Evolutionary conservation across 768 basidiomycete genomes (phyloP).

Genomic region (Pleurotus sapidus): DNA sequence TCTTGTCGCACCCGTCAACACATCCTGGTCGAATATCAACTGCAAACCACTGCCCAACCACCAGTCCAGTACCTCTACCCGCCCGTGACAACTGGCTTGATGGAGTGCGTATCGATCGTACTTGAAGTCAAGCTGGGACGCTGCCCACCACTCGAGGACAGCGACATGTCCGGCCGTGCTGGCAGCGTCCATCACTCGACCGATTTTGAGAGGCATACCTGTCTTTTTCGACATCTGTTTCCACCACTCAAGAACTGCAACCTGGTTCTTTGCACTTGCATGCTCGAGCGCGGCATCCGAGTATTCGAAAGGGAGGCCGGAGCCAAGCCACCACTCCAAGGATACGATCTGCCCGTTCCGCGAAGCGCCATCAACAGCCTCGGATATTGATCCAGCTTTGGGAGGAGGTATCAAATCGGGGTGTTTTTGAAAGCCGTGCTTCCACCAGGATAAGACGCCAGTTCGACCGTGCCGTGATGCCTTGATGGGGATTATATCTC

Average conservation of each 20-base stretch:
- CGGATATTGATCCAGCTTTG: conserved; percentile 49
- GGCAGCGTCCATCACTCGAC: conserved; percentile 84
- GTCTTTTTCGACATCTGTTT: conserved; percentile 48
- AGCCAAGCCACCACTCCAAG: conserved; percentile 79
- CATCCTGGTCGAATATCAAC: conserved; percentile 78
- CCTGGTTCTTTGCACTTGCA: conserved; percentile 74
- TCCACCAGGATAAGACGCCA: conserved; percentile 81
- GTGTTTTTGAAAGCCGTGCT: conserved; percentile 57
- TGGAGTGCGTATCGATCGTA: conserved; percentile 77
- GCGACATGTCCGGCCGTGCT: conserved; percentile 73
- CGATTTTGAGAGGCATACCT: conserved; percentile 70
- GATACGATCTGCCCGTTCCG: conserved; percentile 71
- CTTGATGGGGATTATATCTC: conserved; percentile 71
- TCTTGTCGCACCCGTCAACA: conserved; percentile 74
- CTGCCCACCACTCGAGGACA: conserved; percentile 84
- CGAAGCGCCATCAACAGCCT: conserved; percentile 79
- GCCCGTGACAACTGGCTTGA: conserved; percentile 77
- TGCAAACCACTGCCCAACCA: conserved; percentile 79
- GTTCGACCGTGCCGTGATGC: conserved; percentile 76
- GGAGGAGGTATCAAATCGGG: conserved; percentile 59
- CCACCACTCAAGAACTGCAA: conserved; percentile 86
- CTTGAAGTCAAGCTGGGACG: conserved; percentile 72
- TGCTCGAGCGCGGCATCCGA: conserved; percentile 78
- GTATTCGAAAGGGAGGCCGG: conserved; percentile 66
- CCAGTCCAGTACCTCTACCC: conserved; percentile 79